Evolutionary conservation across 192 early-diverging fungal genomes (phyloP), one percentile per base, ranked within the genome.

Genomic region (Paraglomus occultum): DNA sequence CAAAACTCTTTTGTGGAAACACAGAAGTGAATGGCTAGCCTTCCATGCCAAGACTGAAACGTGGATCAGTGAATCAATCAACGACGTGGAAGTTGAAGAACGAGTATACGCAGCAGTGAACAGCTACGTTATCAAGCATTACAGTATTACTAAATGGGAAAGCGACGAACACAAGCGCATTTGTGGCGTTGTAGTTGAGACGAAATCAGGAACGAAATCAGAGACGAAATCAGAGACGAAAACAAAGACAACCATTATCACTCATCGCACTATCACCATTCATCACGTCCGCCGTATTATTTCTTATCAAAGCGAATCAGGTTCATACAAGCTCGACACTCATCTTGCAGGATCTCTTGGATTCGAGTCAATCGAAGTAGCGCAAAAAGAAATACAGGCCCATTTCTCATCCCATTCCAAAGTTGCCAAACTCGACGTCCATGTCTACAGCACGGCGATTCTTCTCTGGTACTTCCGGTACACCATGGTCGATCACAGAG

Each of bases 281-380:
- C 66, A 53, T 68, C 9, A 20, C 10, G 66, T 68, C 2, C 66
- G 66, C 31, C 66, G 66, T 51, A 45, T 55, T n/a, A 45, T 55
- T 6, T 31, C 51, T 43, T 68, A 55, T 43, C 66, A 68, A 55
- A 68, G 31, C 3, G 53, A 69, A 14, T 17, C 22, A 5, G 67
- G 67, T 1, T 53, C 20, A n/a, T 69, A 47, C 12, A 54, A 57
- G 57, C 53, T 69, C 8, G 39, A 17, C 39, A 11, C 10, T 23
- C 39, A 69, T 15, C 38, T 57, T 11, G n/a, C 67, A 9, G 52
- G 47, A 23, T 39, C 67, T 42, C 49, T 69, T 9, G 67, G 67
- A 23, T 69, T 69, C 43, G 48, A n/a, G 43, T 69, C 67, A 23
- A 31, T 18, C 38, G 66, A 68, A 18, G 66, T 55, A 22, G 66